phyloP scores from a whole-genome alignment of 2,329 filamentous ascomycete species.

The Pseudodiploospora longispora region DNA sequence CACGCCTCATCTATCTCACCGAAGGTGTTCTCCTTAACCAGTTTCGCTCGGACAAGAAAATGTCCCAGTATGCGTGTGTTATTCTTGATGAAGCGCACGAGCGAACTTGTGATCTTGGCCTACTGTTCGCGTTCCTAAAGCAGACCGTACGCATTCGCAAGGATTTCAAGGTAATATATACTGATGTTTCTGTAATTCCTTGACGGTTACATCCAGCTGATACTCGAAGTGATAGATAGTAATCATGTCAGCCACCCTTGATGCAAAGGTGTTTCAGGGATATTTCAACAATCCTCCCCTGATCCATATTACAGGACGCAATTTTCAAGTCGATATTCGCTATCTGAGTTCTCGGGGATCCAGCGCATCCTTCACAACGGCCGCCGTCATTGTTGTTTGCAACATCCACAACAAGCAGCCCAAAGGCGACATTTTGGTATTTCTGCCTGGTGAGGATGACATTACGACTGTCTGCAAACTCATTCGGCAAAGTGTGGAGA shows the following conservation, averaged over 20 bases:
- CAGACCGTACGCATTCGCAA: not conserved
- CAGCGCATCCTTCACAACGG: not conserved
- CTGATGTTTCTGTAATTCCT: not conserved
- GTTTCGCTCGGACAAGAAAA: not conserved
- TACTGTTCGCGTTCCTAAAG: slow-evolving; percentile 8
- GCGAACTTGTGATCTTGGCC: slow-evolving; percentile 6
- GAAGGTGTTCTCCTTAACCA: not conserved
- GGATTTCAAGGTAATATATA: slow-evolving; percentile 3
- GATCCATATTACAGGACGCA: not conserved
- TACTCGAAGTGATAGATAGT: slow-evolving; percentile 1
- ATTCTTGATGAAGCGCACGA: slow-evolving; percentile 11
- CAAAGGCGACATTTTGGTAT: slow-evolving; percentile 8
- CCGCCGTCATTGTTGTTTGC: not conserved
- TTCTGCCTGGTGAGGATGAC: slow-evolving; percentile 7
- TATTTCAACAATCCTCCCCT: slow-evolving; percentile 8
- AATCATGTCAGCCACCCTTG: slow-evolving; percentile 10
- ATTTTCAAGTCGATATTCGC: slow-evolving; percentile 1
- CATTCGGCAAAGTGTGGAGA: not conserved
- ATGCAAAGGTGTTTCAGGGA: slow-evolving; percentile 5
- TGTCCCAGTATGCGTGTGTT: slow-evolving; percentile 7
- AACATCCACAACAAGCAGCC: slow-evolving; percentile 7
- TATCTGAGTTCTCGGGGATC: not conserved
- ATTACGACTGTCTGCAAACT: slow-evolving; percentile 3
- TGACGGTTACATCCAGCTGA: not conserved
- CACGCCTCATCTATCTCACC: too few relatives aligned